Conservation (phyloP, 2,329 filamentous ascomycete genomes). For the Fusarium vanettenii region DNA sequence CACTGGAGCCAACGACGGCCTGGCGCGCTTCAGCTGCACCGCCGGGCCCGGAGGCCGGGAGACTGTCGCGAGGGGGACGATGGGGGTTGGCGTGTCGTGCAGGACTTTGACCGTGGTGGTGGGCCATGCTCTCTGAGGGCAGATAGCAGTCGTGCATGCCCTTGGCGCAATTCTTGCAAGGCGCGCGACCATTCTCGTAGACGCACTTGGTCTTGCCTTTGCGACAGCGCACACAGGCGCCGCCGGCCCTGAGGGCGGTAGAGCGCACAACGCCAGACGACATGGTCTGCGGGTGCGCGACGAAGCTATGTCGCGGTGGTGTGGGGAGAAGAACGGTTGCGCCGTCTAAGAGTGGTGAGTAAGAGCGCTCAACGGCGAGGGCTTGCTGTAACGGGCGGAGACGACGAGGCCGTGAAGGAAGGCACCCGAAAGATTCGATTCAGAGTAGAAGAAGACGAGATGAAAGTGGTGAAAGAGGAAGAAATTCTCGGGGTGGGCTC, state of each 20-base stretch:
- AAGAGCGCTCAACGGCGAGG: background rate
- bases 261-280: slow-evolving; percentile 63
- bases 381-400: slow-evolving; percentile 4
- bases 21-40: slow-evolving; percentile 59
- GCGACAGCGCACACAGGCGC: slow-evolving; percentile 71
- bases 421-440: slow-evolving; percentile 7
- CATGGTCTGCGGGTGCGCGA: slow-evolving; percentile 47
- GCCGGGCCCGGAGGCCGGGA: slow-evolving; percentile 64
- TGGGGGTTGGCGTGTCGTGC: slow-evolving; percentile 60
- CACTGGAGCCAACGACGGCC: slow-evolving; percentile 54
- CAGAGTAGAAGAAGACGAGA: slow-evolving; percentile 17
- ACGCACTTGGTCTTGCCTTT: slow-evolving; percentile 74
- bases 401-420: background rate
- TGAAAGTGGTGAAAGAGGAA: slow-evolving; percentile 25
- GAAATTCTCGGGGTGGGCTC: slow-evolving; percentile 33
- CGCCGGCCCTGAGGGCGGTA: slow-evolving; percentile 70
- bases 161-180: slow-evolving; percentile 73
- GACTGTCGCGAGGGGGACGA: slow-evolving; percentile 64
- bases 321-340: background rate
- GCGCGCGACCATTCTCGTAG: slow-evolving; percentile 71
- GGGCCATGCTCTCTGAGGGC: slow-evolving; percentile 69
- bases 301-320: background rate
- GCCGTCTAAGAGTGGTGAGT: slow-evolving; percentile 13
- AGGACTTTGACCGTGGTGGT: slow-evolving; percentile 69
- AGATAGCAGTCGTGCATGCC: slow-evolving; percentile 73